Evolutionary conservation across 1,284 basidiomycete species (phyloP).

Genomic region (Austroboletus novae-zelandiae): DNA sequence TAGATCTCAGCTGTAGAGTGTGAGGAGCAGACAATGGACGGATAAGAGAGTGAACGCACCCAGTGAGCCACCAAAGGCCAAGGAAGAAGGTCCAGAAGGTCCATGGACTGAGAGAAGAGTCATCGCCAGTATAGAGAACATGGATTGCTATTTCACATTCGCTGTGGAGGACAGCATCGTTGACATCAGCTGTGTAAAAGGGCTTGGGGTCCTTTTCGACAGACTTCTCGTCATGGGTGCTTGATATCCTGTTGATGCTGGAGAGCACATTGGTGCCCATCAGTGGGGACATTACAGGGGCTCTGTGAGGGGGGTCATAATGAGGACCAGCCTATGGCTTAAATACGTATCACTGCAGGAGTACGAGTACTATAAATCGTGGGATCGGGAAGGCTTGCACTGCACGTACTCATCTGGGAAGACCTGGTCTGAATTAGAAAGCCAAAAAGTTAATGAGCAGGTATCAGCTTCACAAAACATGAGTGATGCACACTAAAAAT

Average conservation of each 20-base stretch:
- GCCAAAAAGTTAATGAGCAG: no score
- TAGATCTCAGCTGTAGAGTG: slow-evolving; percentile 47
- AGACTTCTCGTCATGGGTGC: slow-evolving; percentile 33
- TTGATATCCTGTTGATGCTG: background rate
- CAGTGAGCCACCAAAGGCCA: slow-evolving; percentile 57
- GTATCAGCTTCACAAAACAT: no score
- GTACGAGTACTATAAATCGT: no score
- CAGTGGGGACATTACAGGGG: no score
- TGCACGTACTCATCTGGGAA: no score
- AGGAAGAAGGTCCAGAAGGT: slow-evolving; percentile 59
- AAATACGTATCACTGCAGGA: no score
- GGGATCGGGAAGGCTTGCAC: no score
- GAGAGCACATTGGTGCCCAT: no score
- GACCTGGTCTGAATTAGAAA: no score
- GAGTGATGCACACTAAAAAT: no score
- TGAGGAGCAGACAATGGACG: background rate
- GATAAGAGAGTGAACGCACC: slow-evolving; percentile 16
- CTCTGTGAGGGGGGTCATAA: no score
- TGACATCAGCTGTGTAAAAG: slow-evolving; percentile 29
- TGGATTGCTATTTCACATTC: slow-evolving; percentile 50
- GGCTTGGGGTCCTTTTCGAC: slow-evolving; percentile 12
- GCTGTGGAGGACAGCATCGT: slow-evolving; percentile 36
- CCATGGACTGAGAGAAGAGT: slow-evolving; percentile 53
- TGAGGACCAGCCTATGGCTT: no score
- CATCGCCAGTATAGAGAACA: slow-evolving; percentile 54